Evolutionary conservation across 176 grass and related monocot genomes (phyloP).

Genomic region (Lolium multiflorum): DNA sequence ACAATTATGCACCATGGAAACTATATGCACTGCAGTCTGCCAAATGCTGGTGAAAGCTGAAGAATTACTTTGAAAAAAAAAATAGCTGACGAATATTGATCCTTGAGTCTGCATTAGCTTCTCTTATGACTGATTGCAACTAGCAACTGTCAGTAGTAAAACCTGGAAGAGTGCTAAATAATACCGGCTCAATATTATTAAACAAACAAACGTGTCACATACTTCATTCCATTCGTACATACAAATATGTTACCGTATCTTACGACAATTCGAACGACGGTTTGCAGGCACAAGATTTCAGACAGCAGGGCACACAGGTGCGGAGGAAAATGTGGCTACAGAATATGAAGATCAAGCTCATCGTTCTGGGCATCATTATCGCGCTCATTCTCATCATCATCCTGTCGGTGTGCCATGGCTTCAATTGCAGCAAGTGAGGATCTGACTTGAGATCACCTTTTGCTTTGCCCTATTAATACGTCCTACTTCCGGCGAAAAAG

Average conservation of each 20-base stretch:
- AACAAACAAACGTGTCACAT: neutral
- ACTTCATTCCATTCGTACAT: neutral
- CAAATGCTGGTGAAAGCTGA: neutral
- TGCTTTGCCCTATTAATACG: slow-evolving; percentile 14
- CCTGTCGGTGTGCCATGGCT: slow-evolving; percentile 90
- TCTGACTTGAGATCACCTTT: neutral
- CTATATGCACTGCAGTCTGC: neutral
- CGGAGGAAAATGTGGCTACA: slow-evolving; percentile 95
- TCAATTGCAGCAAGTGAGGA: slow-evolving; percentile 75
- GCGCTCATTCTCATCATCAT: slow-evolving; percentile 91
- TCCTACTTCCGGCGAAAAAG: neutral
- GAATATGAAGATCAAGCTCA: slow-evolving; percentile 98
- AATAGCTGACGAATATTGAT: neutral
- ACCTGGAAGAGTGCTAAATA: neutral
- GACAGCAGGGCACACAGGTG: slow-evolving; percentile 74
- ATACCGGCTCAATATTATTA: neutral
- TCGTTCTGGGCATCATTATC: slow-evolving; percentile 85
- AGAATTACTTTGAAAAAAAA: neutral
- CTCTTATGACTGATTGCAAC: neutral
- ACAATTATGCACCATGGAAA: too few species aligned
- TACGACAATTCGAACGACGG: neutral
- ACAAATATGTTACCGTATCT: neutral
- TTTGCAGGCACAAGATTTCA: slow-evolving; percentile 87
- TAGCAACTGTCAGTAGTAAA: neutral
- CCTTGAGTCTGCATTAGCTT: neutral